phyloP scores from a whole-genome alignment of 306 rosid species.

The Lupinus albus region DNA sequence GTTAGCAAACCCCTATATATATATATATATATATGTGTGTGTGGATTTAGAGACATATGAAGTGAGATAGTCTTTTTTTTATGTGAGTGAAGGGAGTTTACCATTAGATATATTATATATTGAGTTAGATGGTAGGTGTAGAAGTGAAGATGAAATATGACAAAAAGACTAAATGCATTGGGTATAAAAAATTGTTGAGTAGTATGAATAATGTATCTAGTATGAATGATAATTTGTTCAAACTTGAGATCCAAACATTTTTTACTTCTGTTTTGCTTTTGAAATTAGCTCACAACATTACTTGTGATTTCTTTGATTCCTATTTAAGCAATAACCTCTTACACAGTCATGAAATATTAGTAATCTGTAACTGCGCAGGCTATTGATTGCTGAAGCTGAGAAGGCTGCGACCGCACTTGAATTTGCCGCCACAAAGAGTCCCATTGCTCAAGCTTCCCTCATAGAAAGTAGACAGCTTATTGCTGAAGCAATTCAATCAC shows the following conservation, averaged over 20 bases:
- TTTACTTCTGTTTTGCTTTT: background rate
- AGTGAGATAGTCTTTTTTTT: no score
- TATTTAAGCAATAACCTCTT: background rate
- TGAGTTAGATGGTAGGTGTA: no score
- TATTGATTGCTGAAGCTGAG: conserved; percentile 78
- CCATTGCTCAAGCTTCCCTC: conserved; percentile 72
- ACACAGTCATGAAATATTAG: conserved; percentile 10
- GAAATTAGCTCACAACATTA: background rate
- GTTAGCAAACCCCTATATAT: no score
- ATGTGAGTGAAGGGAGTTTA: no score
- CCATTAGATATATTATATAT: no score
- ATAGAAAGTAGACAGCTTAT: conserved; percentile 72
- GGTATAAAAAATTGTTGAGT: no score
- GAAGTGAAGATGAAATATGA: no score
- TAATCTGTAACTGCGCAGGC: conserved; percentile 46
- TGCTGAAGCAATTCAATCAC: conserved; percentile 68
- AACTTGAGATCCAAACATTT: background rate
- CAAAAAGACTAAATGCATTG: no score
- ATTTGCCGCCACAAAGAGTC: conserved; percentile 64
- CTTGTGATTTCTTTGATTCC: background rate
- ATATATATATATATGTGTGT: no score
- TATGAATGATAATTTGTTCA: no score
- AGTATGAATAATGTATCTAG: no score
- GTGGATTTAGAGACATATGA: no score
- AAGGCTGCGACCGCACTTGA: conserved; percentile 78